Evolutionary conservation across 2,329 filamentous ascomycete species (phyloP).

Genomic region (Amauroascus niger): DNA sequence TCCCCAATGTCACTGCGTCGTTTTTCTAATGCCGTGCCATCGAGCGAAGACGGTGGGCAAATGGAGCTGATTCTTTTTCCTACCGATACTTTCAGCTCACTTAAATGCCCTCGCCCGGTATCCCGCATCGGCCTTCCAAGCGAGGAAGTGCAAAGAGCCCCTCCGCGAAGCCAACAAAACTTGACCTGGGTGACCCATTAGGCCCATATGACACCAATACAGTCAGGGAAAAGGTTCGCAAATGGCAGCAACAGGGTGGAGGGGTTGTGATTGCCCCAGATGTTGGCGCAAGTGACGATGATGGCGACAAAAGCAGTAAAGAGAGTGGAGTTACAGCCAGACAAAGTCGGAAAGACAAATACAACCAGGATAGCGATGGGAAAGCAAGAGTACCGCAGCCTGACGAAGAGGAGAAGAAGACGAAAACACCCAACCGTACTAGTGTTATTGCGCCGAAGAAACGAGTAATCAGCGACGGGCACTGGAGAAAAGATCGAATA

Average conservation of each 20-base stretch:
- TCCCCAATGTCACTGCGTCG: neutral
- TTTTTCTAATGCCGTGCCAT: neutral
- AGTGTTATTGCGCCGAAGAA: slow-evolving; percentile 66
- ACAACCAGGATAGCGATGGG: slow-evolving; percentile 11
- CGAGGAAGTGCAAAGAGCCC: slow-evolving; percentile 46
- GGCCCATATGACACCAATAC: slow-evolving; percentile 53
- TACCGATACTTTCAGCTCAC: neutral
- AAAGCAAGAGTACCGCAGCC: neutral
- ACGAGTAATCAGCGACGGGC: slow-evolving; percentile 82
- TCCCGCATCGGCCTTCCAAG: slow-evolving; percentile 32
- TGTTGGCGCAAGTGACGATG: slow-evolving; percentile 50
- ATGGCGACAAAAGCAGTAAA: slow-evolving; percentile 20
- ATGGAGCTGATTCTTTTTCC: neutral
- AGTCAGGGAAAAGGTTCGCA: slow-evolving; percentile 68
- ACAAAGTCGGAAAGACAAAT: slow-evolving; percentile 19
- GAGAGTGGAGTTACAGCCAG: slow-evolving; percentile 18
- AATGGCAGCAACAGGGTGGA: slow-evolving; percentile 74
- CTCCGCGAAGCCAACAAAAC: slow-evolving; percentile 47
- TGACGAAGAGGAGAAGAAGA: slow-evolving; percentile 13
- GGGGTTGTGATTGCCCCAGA: slow-evolving; percentile 55
- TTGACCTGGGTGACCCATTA: slow-evolving; percentile 42
- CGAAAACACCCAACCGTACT: slow-evolving; percentile 21
- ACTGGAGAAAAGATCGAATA: slow-evolving; percentile 56
- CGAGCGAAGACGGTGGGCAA: neutral
- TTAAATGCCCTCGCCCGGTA: slow-evolving; percentile 35